Conservation (phyloP, 2,329 filamentous ascomycete species). For the Hymenoscyphus fraxineus region DNA sequence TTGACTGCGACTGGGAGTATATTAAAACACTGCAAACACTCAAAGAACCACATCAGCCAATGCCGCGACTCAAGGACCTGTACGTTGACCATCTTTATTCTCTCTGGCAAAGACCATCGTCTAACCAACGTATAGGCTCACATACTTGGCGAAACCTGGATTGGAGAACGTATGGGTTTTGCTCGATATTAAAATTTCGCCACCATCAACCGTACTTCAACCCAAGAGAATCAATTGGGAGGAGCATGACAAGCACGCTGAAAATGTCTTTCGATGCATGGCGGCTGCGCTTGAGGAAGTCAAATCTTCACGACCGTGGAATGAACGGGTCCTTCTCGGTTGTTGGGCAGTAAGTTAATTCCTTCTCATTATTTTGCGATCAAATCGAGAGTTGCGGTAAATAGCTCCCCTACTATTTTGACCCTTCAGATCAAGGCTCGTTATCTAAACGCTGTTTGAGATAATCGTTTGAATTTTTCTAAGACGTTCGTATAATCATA, state of each 20-base stretch:
- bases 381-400: too few relatives aligned
- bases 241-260: slow-evolving; percentile 65
- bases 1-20: slow-evolving; percentile 73
- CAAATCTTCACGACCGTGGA: slow-evolving; percentile 57
- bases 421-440: neutral
- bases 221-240: neutral
- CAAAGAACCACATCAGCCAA: slow-evolving; percentile 61
- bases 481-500: too few relatives aligned
- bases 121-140: too few relatives aligned
- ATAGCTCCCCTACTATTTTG: too few relatives aligned
- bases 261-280: slow-evolving; percentile 67
- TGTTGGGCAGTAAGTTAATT: slow-evolving; percentile 65
- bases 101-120: too few relatives aligned
- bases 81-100: too few relatives aligned
- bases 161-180: slow-evolving; percentile 72
- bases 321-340: slow-evolving; percentile 70
- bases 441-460: too few relatives aligned
- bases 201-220: neutral
- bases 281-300: slow-evolving; percentile 58
- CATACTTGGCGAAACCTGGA: slow-evolving; percentile 61
- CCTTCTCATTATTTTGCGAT: neutral
- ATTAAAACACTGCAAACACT: slow-evolving; percentile 65
- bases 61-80: slow-evolving; percentile 73
- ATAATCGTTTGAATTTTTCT: too few relatives aligned
- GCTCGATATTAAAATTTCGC: slow-evolving; percentile 77